Conservation (phyloP, 176 grass and related monocot species). For the Alopecurus myosuroides region DNA sequence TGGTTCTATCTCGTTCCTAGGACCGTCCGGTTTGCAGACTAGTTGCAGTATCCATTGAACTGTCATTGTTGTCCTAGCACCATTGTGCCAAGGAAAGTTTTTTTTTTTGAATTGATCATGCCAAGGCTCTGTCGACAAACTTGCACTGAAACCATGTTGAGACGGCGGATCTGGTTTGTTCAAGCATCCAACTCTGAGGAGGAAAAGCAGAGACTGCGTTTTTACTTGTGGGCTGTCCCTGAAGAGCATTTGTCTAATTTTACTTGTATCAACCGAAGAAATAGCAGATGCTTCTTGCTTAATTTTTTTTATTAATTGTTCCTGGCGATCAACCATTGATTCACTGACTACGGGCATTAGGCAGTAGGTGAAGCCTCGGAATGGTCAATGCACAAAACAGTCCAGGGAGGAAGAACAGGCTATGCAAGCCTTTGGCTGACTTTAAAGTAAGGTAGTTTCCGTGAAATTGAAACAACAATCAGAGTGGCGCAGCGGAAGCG, state of each 20-base stretch:
- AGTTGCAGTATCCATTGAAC: neutral
- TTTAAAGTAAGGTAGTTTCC: too few species aligned
- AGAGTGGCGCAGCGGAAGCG: constrained; percentile 91
- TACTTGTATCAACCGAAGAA: neutral
- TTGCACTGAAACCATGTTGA: neutral
- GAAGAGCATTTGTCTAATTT: neutral
- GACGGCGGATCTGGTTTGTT: neutral
- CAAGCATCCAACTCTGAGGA: neutral
- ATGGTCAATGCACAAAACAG: neutral
- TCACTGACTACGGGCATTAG: neutral
- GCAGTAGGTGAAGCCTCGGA: neutral
- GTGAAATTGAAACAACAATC: neutral
- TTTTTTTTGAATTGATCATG: neutral
- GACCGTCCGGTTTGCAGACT: neutral
- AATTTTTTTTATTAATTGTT: too few species aligned
- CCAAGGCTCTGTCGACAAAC: neutral
- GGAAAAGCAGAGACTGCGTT: neutral
- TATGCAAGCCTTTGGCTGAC: neutral
- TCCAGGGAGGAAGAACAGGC: neutral
- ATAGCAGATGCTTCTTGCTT: neutral
- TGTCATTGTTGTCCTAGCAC: neutral
- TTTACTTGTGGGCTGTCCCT: neutral
- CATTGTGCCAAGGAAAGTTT: neutral
- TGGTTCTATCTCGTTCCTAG: neutral
- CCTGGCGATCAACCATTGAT: neutral